Base-by-base conservation (phyloP, 2,329 filamentous ascomycete genomes). In the Aspergillus ustus region DNA sequence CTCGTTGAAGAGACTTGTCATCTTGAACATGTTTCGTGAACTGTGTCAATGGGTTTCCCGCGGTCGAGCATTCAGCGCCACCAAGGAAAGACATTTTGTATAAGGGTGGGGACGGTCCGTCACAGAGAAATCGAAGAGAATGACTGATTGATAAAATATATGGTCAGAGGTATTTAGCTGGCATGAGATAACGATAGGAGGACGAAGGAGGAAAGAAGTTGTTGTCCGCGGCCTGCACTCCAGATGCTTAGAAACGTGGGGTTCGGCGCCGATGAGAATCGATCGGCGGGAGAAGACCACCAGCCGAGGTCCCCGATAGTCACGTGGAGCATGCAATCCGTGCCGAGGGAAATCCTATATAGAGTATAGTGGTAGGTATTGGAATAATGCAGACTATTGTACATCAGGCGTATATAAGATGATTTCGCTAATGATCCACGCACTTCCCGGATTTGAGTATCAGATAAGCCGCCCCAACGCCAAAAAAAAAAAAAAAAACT, bases 11-110 rank as follows among this genome's bases (percentile, higher is more conserved):
- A 61, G 91, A 95, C 80, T 93, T 96, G 82, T 99, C 95, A 84
- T 96, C 92, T 75, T 96, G 91, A 60, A 95, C 92, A 78, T 97
- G 93, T 80, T 99, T 99, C 67, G 93, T 92, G 78, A 99, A 96
- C 83, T 98, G 95, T 75, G 92, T 94, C 72, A 99, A 88, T 61
- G 96, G 95, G 79, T 99, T 99, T 73, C 90, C 92, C 67, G 91
- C 93, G 64, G 95, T 96, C 60, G 94, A 98, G 85, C 95, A 99
- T 82, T 98, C 95, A 70, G 94, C 91, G 70, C 94, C 93, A 80
- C 92, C 92, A 72, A 98, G 86, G 78, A 99, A 98, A 59, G 94
- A 97, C 94, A 99, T 98, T 68, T 64, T 82, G 67, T 56, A 40
- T 7, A 7, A 40, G 50, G n/a, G 19, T 15, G 40, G 57, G 49